Conservation (phyloP, 2,329 filamentous ascomycete species). For the Aspergillus alliaceus region DNA sequence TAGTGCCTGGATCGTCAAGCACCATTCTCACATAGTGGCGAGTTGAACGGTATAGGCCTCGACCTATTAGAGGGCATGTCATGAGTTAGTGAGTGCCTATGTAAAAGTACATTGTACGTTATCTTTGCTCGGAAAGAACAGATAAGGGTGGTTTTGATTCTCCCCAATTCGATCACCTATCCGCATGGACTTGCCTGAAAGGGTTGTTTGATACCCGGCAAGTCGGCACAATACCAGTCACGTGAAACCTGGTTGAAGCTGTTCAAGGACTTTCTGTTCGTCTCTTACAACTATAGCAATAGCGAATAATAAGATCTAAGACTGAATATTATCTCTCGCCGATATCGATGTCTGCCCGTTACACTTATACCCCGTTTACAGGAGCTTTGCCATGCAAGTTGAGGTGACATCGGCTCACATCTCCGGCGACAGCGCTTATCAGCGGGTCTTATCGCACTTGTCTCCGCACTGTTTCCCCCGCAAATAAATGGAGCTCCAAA, state of each 20-base stretch:
- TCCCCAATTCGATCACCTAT: not conserved
- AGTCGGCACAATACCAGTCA: constrained; percentile 9
- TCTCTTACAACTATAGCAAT: not conserved
- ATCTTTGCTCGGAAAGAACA: not conserved
- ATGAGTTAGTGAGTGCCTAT: too few relatives aligned
- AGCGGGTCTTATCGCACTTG: constrained; percentile 20
- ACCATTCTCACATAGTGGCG: not conserved
- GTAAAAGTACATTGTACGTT: too few relatives aligned
- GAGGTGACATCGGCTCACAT: not conserved
- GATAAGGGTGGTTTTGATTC: constrained; percentile 1
- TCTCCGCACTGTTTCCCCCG: constrained; percentile 22
- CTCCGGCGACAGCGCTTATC: constrained; percentile 17
- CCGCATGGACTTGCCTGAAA: constrained; percentile 22
- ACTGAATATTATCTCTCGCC: too few relatives aligned
- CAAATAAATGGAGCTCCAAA: constrained; percentile 19
- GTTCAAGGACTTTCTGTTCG: not conserved
- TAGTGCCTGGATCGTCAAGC: not conserved
- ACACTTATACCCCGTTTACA: too few relatives aligned
- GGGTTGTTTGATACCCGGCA: constrained; percentile 1
- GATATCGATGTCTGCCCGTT: too few relatives aligned
- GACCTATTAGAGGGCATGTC: not conserved
- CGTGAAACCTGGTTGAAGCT: not conserved
- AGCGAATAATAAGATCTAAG: not conserved
- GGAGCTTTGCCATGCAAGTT: too few relatives aligned
- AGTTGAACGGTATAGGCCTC: not conserved